Evolutionary conservation across 2,329 filamentous ascomycete species (phyloP).

Genomic region (Clonostachys sp.): DNA sequence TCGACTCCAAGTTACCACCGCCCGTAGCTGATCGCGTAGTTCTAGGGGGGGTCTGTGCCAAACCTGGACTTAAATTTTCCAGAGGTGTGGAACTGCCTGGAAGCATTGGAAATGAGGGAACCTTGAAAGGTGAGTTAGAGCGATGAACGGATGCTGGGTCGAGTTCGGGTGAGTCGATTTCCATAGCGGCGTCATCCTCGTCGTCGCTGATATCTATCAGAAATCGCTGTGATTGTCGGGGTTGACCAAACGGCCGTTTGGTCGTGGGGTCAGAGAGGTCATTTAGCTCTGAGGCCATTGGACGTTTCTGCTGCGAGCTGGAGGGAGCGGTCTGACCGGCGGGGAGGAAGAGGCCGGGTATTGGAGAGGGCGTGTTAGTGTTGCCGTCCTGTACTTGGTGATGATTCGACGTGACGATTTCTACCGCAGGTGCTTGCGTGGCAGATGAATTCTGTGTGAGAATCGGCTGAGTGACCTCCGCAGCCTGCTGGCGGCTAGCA

Average conservation of each 20-base stretch:
- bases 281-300: slow-evolving; percentile 66
- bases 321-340: slow-evolving; percentile 9
- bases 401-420: background rate
- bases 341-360: slow-evolving; percentile 30
- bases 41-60: too few relatives aligned
- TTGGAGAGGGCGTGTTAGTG: slow-evolving; percentile 12
- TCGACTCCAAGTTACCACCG: slow-evolving; percentile 38
- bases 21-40: slow-evolving; percentile 7
- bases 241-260: slow-evolving; percentile 61
- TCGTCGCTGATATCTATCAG: slow-evolving; percentile 83
- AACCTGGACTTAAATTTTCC: too few relatives aligned
- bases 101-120: slow-evolving; percentile 21
- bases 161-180: slow-evolving; percentile 52
- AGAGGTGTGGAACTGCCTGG: slow-evolving; percentile 23
- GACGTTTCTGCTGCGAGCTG: slow-evolving; percentile 27
- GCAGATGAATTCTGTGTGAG: background rate
- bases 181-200: slow-evolving; percentile 63
- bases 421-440: background rate
- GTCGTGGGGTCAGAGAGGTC: slow-evolving; percentile 36
- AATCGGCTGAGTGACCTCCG: slow-evolving; percentile 1
- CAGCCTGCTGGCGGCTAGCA: slow-evolving; percentile 1
- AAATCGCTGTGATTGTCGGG: slow-evolving; percentile 55
- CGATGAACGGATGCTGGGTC: slow-evolving; percentile 26
- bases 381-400: background rate
- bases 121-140: slow-evolving; percentile 21